These are phyloP conservation scores for Alternaria sp. DNA, from an alignment of 2,329 filamentous ascomycete genomes.

Conservation along the genomic window DNA sequence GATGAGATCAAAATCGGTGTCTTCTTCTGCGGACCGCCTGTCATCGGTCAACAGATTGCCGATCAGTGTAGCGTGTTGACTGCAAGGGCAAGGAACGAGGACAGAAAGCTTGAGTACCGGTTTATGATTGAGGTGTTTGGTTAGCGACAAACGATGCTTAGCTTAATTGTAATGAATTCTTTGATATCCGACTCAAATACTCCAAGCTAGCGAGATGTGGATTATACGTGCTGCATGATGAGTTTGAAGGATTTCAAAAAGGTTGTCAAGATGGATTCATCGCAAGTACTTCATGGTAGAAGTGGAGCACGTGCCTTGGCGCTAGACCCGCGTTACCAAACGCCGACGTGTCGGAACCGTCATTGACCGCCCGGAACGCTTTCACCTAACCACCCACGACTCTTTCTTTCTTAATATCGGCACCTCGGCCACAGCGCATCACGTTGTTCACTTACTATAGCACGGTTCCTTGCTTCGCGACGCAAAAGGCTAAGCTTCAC, in stretches of 20 bases:
- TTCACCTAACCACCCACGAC: background rate
- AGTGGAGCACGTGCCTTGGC: constrained; percentile 15
- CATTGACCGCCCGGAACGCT: background rate
- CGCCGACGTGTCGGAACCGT: constrained; percentile 22
- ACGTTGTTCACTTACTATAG: background rate
- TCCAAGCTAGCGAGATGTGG: no score
- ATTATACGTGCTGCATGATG: no score
- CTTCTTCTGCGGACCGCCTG: constrained; percentile 66
- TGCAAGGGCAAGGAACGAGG: constrained; percentile 61
- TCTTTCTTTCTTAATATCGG: background rate
- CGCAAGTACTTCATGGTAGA: background rate
- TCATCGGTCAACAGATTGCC: constrained; percentile 64
- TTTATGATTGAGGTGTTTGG: constrained; percentile 69
- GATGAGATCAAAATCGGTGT: constrained; percentile 61
- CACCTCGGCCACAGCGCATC: background rate
- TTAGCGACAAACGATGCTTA: constrained; percentile 26
- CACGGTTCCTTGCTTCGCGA: background rate
- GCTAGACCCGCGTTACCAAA: constrained; percentile 18
- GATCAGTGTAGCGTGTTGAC: constrained; percentile 64
- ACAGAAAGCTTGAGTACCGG: constrained; percentile 63
- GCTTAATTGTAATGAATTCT: background rate
- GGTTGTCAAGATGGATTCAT: background rate
- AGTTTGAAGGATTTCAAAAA: background rate
- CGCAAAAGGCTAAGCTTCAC: background rate
- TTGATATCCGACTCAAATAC: background rate